phyloP scores from a whole-genome alignment of 2,329 filamentous ascomycete genomes.

The Paradendryphiella salina region DNA sequence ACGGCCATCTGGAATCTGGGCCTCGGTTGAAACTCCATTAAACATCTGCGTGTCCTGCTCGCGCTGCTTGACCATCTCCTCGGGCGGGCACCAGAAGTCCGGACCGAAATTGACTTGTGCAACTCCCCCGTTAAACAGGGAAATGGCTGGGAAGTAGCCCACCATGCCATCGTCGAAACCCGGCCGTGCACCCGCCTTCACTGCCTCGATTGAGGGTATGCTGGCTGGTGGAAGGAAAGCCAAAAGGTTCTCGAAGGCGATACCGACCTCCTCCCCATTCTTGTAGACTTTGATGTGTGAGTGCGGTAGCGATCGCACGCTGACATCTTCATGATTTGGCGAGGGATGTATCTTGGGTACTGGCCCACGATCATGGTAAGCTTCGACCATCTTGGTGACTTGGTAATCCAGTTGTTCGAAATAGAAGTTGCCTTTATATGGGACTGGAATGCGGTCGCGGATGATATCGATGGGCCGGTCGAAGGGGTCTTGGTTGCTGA shows the following conservation, averaged over 20 bases:
- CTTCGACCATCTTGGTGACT: conserved; percentile 83
- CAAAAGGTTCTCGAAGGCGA: conserved; percentile 82
- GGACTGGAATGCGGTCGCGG: conserved; percentile 90
- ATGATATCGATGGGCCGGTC: conserved; percentile 77
- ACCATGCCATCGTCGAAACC: conserved; percentile 93
- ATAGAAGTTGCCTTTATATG: conserved; percentile 90
- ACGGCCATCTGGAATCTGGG: conserved; percentile 33
- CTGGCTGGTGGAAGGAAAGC: conserved; percentile 91
- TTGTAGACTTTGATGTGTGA: conserved; percentile 90
- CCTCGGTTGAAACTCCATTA: conserved; percentile 21
- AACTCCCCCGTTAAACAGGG: conserved; percentile 86
- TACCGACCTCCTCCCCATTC: conserved; percentile 84
- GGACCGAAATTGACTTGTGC: conserved; percentile 94
- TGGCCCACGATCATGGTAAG: conserved; percentile 54
- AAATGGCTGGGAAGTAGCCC: conserved; percentile 93
- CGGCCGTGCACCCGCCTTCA: conserved; percentile 75
- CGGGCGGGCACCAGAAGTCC: conserved; percentile 86
- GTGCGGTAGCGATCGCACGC: conserved; percentile 83
- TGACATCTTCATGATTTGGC: conserved; percentile 71
- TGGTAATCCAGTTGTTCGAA: conserved; percentile 94
- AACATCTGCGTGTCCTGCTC: conserved; percentile 40
- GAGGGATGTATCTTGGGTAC: conserved; percentile 69
- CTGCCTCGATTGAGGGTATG: conserved; percentile 67
- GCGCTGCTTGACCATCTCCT: conserved; percentile 55
- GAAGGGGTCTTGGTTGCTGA: conserved; percentile 35